Conservation (phyloP, 2,329 filamentous ascomycete genomes). For the Curvularia sp. region DNA sequence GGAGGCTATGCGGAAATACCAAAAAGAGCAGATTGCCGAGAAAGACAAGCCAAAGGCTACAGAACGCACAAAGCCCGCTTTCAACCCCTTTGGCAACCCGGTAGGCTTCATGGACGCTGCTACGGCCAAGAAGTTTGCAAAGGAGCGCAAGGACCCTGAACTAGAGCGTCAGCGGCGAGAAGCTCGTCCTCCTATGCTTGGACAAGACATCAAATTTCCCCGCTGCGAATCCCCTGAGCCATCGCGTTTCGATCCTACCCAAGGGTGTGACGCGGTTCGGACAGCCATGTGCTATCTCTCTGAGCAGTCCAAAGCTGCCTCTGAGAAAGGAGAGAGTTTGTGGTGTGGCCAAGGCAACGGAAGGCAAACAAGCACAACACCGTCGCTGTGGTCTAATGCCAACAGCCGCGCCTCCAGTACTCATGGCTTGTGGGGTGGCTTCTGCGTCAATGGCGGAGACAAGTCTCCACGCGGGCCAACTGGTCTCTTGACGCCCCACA, state of each 20-base stretch:
- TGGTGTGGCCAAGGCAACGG: slow-evolving; percentile 63
- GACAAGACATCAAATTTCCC: slow-evolving; percentile 79
- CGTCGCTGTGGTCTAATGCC: slow-evolving; percentile 47
- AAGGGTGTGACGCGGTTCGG: slow-evolving; percentile 61
- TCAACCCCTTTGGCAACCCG: slow-evolving; percentile 52
- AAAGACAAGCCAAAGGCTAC: slow-evolving; percentile 32
- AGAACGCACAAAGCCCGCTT: slow-evolving; percentile 27
- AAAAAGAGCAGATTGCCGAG: slow-evolving; percentile 63
- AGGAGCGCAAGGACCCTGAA: slow-evolving; percentile 50
- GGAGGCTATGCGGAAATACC: slow-evolving; percentile 80
- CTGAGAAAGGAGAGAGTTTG: slow-evolving; percentile 58
- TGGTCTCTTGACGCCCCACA: slow-evolving; percentile 60
- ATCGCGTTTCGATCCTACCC: slow-evolving; percentile 82
- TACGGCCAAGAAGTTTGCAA: slow-evolving; percentile 36
- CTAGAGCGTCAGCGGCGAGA: slow-evolving; percentile 65
- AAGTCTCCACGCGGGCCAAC: slow-evolving; percentile 53
- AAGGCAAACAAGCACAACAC: slow-evolving; percentile 39
- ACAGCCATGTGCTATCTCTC: slow-evolving; percentile 60
- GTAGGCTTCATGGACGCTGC: slow-evolving; percentile 39
- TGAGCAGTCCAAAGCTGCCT: slow-evolving; percentile 56
- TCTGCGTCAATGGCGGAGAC: slow-evolving; percentile 60
- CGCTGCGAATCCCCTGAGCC: slow-evolving; percentile 82
- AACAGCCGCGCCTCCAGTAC: slow-evolving; percentile 62
- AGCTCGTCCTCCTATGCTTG: slow-evolving; percentile 84
- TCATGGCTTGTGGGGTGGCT: slow-evolving; percentile 77